Evolutionary conservation across 2,329 filamentous ascomycete species (phyloP).

Genomic region (Colletotrichum somersetense): DNA sequence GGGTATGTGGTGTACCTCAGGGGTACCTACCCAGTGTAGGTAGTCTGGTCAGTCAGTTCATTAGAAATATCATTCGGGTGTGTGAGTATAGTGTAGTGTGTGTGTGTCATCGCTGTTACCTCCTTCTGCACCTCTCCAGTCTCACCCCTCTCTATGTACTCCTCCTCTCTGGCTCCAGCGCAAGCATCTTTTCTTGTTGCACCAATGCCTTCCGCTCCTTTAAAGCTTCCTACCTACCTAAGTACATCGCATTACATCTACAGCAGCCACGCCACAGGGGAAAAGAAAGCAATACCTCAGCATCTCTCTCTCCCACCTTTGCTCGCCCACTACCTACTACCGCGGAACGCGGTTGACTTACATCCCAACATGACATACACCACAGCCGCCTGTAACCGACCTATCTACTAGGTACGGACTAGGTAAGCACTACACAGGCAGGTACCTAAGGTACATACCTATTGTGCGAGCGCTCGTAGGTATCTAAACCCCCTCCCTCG

Average conservation of each 20-base stretch:
- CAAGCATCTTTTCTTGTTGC: background rate
- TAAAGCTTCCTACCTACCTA: background rate
- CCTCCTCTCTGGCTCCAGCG: slow-evolving; percentile 1
- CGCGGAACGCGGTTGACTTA: background rate
- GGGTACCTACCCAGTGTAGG: too few relatives aligned
- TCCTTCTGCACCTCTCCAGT: background rate
- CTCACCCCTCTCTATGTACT: background rate
- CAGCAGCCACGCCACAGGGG: background rate
- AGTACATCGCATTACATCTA: background rate
- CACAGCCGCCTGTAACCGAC: too few relatives aligned
- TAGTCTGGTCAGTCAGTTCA: background rate
- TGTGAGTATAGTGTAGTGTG: background rate
- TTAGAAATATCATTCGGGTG: background rate
- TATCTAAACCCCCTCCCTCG: background rate
- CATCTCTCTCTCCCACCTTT: background rate
- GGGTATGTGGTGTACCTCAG: too few relatives aligned
- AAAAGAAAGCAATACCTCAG: too few relatives aligned
- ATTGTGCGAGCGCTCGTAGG: background rate
- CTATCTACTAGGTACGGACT: too few relatives aligned
- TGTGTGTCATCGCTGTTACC: background rate
- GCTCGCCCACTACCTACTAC: background rate
- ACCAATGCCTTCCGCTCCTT: background rate
- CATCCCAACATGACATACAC: background rate
- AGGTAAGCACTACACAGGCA: too few relatives aligned
- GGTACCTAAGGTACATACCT: background rate